Base-by-base conservation (phyloP, 2,329 filamentous ascomycete genomes). In the Monilinia laxa region DNA sequence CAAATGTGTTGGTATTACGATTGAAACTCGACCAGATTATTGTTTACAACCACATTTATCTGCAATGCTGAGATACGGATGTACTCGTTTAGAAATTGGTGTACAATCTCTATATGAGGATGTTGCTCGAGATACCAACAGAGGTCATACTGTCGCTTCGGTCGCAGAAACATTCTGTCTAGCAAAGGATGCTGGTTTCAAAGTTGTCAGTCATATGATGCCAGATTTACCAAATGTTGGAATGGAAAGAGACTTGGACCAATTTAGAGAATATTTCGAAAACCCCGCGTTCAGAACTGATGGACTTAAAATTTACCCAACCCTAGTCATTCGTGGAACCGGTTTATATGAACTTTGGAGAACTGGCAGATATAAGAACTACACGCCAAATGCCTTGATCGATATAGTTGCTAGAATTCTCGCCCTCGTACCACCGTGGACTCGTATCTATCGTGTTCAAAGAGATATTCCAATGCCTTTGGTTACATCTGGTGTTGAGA, bases 161-260 rank as follows among this genome's bases (percentile, higher is more conserved):
- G 95, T 99, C 0, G 94, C 93, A 40, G 93, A 99, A 79, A 99
- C 95, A 0, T 99, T 99, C 77, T 96, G 91, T 72, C 83, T 97
- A n/a, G 88, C 95, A 70, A 99, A 99, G 79, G 96, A 99, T 78
- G 93, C 96, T 7, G 95, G 95, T 0, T 99, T 97, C 85, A 99
- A 99, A 79, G 95, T 99, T 0, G 95, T 99, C 70, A 96, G 92
- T 72, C 95, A 99, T 80, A 99, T 99, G 95, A 99, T 99, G 95
- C 95, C 95, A 1, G 95, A 99, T 77, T 80, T 99, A 58, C 95
- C 95, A 4, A 99, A 99, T 74, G 95, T 99, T 2, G 95, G 95
- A 66, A 97, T 98, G 91, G 96, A 99, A 80, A 90, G 95, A 74
- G 95, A 99, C 76, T 83, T 99, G 54, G 93, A 96, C 75, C 95